A percentile compares a stretch with the other conserved stretches of the same genome.
Conservation (phyloP, 2,329 filamentous ascomycete genomes). For the Sphaerulina vaccinii region DNA sequence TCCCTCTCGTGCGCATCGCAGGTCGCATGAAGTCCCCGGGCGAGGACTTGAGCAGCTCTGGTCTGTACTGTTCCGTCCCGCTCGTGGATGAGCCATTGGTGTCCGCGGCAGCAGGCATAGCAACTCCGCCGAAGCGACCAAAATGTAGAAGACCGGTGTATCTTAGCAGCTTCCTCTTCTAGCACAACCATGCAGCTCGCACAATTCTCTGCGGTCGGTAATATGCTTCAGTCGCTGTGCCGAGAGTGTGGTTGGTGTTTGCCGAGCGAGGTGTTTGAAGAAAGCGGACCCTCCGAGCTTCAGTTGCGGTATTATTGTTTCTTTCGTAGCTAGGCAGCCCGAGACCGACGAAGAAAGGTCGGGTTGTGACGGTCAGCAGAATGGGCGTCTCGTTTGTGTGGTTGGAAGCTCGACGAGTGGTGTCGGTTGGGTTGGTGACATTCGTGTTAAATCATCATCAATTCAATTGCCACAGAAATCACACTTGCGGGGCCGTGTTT, state of each 20-base stretch:
- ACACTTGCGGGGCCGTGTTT: too few relatives aligned
- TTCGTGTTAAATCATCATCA: too few relatives aligned
- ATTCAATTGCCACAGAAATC: too few relatives aligned
- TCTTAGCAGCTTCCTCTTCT: neutral
- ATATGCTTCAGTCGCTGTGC: neutral
- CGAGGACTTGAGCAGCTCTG: conserved; percentile 28
- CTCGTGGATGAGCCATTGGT: neutral
- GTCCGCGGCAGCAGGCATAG: neutral
- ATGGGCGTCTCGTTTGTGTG: too few relatives aligned
- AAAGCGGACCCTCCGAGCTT: neutral
- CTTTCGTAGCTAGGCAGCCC: neutral
- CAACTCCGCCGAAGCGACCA: neutral
- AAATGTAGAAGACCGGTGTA: neutral
- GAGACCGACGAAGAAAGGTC: neutral
- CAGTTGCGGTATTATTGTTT: neutral
- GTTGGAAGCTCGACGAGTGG: too few relatives aligned
- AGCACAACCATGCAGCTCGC: neutral
- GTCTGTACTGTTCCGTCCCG: conserved; percentile 23
- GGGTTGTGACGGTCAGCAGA: neutral
- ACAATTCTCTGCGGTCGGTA: too few relatives aligned
- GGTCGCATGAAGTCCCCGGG: conserved; percentile 47
- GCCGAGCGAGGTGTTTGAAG: neutral
- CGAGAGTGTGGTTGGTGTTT: neutral
- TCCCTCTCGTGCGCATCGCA: conserved; percentile 35
- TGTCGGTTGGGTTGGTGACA: too few relatives aligned